These are phyloP conservation scores for Gymnopus androsaceus DNA, from an alignment of 1,284 basidiomycete genomes.

Conservation along the genomic window DNA sequence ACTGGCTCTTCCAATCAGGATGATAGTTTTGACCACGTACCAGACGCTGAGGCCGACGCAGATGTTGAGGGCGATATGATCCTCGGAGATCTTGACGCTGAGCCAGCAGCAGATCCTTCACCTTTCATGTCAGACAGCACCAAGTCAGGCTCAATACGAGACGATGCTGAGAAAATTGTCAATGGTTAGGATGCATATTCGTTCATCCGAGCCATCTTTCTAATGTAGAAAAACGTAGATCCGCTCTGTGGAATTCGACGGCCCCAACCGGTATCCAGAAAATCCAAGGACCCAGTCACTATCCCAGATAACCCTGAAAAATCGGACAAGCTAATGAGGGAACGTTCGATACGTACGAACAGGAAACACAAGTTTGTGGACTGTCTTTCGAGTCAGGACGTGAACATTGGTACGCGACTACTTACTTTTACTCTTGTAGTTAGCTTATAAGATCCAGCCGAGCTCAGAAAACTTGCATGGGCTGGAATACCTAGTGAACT, in stretches of 20 bases:
- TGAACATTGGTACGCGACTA: slow-evolving; percentile 67
- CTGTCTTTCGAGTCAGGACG: slow-evolving; percentile 67
- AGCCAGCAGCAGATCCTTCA: slow-evolving; percentile 42
- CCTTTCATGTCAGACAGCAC: slow-evolving; percentile 26
- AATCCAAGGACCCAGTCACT: slow-evolving; percentile 23
- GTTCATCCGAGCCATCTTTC: slow-evolving; percentile 23
- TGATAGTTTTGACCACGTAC: slow-evolving; percentile 28
- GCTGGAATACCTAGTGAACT: slow-evolving; percentile 89
- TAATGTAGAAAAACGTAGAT: slow-evolving; percentile 40
- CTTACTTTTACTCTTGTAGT: not conserved
- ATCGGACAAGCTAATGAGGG: slow-evolving; percentile 64
- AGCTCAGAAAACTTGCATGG: slow-evolving; percentile 93
- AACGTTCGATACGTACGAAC: slow-evolving; percentile 75
- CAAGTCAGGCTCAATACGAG: slow-evolving; percentile 55
- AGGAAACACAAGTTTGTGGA: slow-evolving; percentile 74
- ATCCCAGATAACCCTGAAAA: slow-evolving; percentile 40
- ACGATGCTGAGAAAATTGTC: slow-evolving; percentile 73
- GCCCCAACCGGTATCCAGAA: slow-evolving; percentile 29
- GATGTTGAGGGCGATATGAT: slow-evolving; percentile 76
- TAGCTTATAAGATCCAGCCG: slow-evolving; percentile 46
- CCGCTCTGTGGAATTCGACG: slow-evolving; percentile 54
- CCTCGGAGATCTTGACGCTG: slow-evolving; percentile 69
- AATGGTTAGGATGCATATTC: too few species aligned
- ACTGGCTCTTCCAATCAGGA: slow-evolving; percentile 29
- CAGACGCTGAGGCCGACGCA: slow-evolving; percentile 40